Percentiles rank a stretch among this genome's conserved stretches.
phyloP scores from a whole-genome alignment of 148 eudicot species.

The Polygonum aviculare region DNA sequence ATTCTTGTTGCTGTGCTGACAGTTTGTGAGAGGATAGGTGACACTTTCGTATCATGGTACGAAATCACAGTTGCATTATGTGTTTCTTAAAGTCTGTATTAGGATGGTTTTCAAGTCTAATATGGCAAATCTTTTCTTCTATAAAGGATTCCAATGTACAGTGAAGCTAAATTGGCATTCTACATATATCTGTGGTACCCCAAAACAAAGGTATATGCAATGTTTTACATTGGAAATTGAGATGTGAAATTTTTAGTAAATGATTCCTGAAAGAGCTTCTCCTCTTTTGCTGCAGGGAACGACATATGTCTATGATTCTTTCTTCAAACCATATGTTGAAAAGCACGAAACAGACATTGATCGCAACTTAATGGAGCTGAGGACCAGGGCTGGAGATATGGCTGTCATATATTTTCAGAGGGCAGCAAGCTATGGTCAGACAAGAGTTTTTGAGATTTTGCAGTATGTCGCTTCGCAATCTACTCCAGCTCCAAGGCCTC shows the following conservation, averaged over 20 bases:
- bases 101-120: background rate
- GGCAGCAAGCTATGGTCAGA: constrained; percentile 71
- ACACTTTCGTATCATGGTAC: constrained; percentile 86
- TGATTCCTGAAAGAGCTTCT: background rate
- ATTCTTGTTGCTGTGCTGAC: constrained; percentile 77
- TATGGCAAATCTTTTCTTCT: background rate
- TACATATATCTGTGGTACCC: constrained; percentile 84
- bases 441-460: constrained; percentile 71
- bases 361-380: constrained; percentile 74
- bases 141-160: constrained; percentile 90
- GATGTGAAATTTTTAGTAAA: background rate
- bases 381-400: constrained; percentile 81
- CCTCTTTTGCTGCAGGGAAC: constrained; percentile 52
- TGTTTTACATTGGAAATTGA: constrained; percentile 7
- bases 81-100: background rate
- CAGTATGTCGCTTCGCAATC: constrained; percentile 80
- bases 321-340: constrained; percentile 71
- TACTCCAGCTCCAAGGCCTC: constrained; percentile 46
- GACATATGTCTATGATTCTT: constrained; percentile 74
- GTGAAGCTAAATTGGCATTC: constrained; percentile 94
- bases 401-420: constrained; percentile 61
- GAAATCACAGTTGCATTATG: background rate
- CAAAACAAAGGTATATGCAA: constrained; percentile 54
- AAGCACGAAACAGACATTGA: constrained; percentile 93
- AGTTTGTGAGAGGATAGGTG: constrained; percentile 73